Conservation (phyloP, 129 eudicot species). For the Kitagawia praeruptora region DNA sequence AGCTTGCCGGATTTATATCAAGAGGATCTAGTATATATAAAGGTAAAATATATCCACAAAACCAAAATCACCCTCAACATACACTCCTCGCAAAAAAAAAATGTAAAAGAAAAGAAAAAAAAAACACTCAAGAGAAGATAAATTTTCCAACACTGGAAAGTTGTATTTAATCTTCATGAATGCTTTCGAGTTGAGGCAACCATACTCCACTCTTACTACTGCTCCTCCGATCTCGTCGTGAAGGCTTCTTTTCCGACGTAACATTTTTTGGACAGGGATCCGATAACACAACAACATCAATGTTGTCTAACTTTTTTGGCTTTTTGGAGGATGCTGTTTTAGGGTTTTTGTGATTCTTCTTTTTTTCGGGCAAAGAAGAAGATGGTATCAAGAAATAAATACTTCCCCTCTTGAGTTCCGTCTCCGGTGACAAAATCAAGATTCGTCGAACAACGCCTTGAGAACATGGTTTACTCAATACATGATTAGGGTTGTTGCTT, state of each 20-base stretch:
- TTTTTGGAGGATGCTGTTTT: slow-evolving; percentile 20
- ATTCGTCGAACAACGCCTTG: slow-evolving; percentile 57
- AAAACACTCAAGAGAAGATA: neutral
- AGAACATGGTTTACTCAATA: slow-evolving; percentile 63
- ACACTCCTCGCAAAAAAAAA: neutral
- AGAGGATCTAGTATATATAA: slow-evolving; percentile 1
- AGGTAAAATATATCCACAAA: slow-evolving; percentile 17
- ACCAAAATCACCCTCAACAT: slow-evolving; percentile 5
- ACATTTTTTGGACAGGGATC: slow-evolving; percentile 17
- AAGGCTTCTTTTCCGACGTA: slow-evolving; percentile 30
- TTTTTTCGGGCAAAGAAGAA: slow-evolving; percentile 58
- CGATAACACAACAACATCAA: neutral
- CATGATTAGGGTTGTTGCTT: slow-evolving; percentile 73
- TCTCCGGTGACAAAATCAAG: slow-evolving; percentile 51
- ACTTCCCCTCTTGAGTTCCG: slow-evolving; percentile 80
- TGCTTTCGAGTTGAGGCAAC: slow-evolving; percentile 73
- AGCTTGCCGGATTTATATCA: neutral
- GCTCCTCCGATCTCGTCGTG: slow-evolving; percentile 48
- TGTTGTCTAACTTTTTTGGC: neutral
- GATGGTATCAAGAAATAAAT: slow-evolving; percentile 76
- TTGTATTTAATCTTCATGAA: slow-evolving; percentile 45
- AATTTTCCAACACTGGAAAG: slow-evolving; percentile 16
- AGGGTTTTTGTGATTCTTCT: slow-evolving; percentile 20
- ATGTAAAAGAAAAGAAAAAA: neutral
- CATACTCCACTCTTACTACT: slow-evolving; percentile 38